Evolutionary conservation across 2,329 filamentous ascomycete species (phyloP), one percentile per base, ranked within the genome.

Genomic region (Fusarium tanahbumbuense): DNA sequence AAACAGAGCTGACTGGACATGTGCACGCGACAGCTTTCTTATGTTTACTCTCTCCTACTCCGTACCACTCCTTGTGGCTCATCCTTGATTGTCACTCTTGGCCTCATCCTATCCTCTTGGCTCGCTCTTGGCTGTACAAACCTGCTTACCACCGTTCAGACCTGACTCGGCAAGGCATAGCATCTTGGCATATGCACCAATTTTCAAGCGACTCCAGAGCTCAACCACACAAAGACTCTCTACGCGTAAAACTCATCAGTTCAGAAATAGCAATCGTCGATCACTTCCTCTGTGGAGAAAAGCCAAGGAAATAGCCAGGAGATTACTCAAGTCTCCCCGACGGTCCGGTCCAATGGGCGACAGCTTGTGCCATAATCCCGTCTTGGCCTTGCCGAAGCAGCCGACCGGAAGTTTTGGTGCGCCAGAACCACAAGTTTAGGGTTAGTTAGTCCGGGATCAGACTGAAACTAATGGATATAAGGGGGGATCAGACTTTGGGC

Each of bases 331-430:
- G 2, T 9, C 0, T 3, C 12, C 20, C 13, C 32, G 16, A 20
- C 12, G 4, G 18, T 40, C 32, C 28, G 47, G 20, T 25, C 47
- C 28, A 50, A 50, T 34, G 7, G 6, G 5, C 3, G 18, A 20
- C 0, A 8, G 8, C 3, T 2, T 3, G 34, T 56, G 56, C 42
- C 41, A 46, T 55, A 18, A 11, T 22, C 10, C 18, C n/a, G 28
- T 6, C 58, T 64, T 63, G 28, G 58, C 48, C 12, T 13, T 41
- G 28, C 42, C 28, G 18, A 32, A 7, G 5, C 27, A 52, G 8
- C 22, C 22, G 30, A 16, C 12, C 22, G 18, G 41, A 44, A 20
- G 13, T 12, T 37, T n/a, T 50, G 30, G 46, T 22, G 13, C 27
- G 9, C 15, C 20, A 12, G 25, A 12, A 23, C 6, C 6, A 11